Conservation (phyloP, 2,329 filamentous ascomycete genomes). For the Talaromyces rugulosus region DNA sequence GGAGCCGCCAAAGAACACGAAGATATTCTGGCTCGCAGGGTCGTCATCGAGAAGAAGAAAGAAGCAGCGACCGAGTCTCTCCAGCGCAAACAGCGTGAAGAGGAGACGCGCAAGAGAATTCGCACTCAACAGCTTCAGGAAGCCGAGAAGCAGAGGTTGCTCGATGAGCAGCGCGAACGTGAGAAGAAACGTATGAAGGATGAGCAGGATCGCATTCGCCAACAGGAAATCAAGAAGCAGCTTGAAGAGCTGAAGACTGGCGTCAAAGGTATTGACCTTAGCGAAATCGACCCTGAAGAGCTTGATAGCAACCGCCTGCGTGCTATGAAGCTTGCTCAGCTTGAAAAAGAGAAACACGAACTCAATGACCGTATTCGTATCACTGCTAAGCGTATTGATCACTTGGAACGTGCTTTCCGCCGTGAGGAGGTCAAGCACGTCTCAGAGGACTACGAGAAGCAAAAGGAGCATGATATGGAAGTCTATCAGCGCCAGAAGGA, state of each 20-base stretch:
- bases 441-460: slow-evolving; percentile 74
- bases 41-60: slow-evolving; percentile 94
- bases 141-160: slow-evolving; percentile 81
- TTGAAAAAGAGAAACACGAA: slow-evolving; percentile 97
- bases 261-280: slow-evolving; percentile 74
- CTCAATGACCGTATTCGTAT: slow-evolving; percentile 86
- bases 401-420: slow-evolving; percentile 93
- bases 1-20: slow-evolving; percentile 90
- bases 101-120: slow-evolving; percentile 79
- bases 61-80: slow-evolving; percentile 86
- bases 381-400: slow-evolving; percentile 92
- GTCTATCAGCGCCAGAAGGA: slow-evolving; percentile 76
- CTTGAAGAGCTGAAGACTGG: slow-evolving; percentile 81
- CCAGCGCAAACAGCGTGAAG: slow-evolving; percentile 86
- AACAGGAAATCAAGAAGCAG: slow-evolving; percentile 90
- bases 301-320: slow-evolving; percentile 87
- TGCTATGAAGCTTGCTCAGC: slow-evolving; percentile 88
- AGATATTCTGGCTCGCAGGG: slow-evolving; percentile 78
- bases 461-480: slow-evolving; percentile 71
- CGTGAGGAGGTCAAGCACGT: slow-evolving; percentile 95
- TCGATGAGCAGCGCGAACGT: slow-evolving; percentile 88
- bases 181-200: slow-evolving; percentile 80
- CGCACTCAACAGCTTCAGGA: slow-evolving; percentile 85
- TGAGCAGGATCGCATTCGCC: slow-evolving; percentile 83
- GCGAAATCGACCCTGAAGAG: slow-evolving; percentile 69